These are phyloP conservation scores for Pezicula radicicola DNA, from an alignment of 2,329 filamentous ascomycete genomes.

Conservation along the genomic window DNA sequence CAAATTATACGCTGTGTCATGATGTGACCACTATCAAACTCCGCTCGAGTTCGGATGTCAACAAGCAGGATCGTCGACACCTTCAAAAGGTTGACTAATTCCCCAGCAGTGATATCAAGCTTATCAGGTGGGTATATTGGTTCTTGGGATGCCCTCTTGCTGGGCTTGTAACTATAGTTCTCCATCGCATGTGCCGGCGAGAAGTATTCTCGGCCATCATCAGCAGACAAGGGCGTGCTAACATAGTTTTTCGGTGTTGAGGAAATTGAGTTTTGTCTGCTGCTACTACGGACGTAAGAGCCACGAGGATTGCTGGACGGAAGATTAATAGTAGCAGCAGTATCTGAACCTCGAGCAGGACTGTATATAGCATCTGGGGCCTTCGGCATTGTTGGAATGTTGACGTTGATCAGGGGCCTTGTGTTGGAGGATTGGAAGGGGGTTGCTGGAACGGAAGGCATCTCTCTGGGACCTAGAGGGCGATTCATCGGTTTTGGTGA, in stretches of 20 bases:
- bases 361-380: constrained; percentile 33
- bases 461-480: constrained; percentile 23
- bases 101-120: constrained; percentile 45
- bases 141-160: background rate
- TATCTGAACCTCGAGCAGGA: constrained; percentile 26
- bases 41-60: constrained; percentile 76
- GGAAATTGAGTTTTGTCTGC: constrained; percentile 18
- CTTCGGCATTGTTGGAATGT: constrained; percentile 27
- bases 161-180: background rate
- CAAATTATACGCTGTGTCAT: constrained; percentile 82
- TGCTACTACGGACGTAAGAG: constrained; percentile 17
- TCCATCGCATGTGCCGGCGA: constrained; percentile 9
- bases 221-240: constrained; percentile 14
- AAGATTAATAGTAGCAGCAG: constrained; percentile 15
- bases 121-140: constrained; percentile 15
- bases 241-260: constrained; percentile 19
- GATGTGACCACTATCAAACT: constrained; percentile 88
- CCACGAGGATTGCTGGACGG: constrained; percentile 22
- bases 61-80: constrained; percentile 72
- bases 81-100: constrained; percentile 68
- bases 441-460: constrained; percentile 22
- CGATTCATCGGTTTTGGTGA: constrained; percentile 5
- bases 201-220: constrained; percentile 21
- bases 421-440: constrained; percentile 13
- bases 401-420: constrained; percentile 14